Conservation (phyloP, 169 alveolate genomes). For the Plasmodium gaboni region DNA sequence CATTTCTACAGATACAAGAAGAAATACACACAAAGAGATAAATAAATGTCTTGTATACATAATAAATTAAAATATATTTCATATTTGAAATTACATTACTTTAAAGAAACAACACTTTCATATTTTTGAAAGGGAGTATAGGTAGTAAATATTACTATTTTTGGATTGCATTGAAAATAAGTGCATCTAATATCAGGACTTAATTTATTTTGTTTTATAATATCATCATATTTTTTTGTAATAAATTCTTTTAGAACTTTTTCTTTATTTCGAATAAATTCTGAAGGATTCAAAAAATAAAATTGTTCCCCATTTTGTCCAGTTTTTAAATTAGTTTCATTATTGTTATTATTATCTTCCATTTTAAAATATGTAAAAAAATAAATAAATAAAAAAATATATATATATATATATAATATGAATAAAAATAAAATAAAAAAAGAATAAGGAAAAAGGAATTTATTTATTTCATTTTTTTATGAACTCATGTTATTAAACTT, state of each 20-base stretch:
- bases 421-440: slow-evolving; percentile 35
- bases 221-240: slow-evolving; percentile 30
- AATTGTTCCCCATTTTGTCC: not conserved
- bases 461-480: too few species aligned
- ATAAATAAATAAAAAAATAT: slow-evolving; percentile 47
- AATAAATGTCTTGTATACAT: not conserved
- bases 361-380: slow-evolving; percentile 22
- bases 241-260: slow-evolving; percentile 53
- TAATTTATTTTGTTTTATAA: slow-evolving; percentile 23
- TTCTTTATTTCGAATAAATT: slow-evolving; percentile 40
- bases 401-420: slow-evolving; percentile 43
- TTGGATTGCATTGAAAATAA: slow-evolving; percentile 46
- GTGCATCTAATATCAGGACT: slow-evolving; percentile 13
- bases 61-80: not conserved
- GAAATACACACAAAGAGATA: not conserved
- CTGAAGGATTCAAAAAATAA: slow-evolving; percentile 36
- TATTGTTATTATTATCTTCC: slow-evolving; percentile 11
- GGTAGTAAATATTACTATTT: slow-evolving; percentile 56
- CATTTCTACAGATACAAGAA: slow-evolving; percentile 18
- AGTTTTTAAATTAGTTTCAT: not conserved
- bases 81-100: slow-evolving; percentile 32
- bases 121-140: slow-evolving; percentile 62
- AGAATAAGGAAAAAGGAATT: too few species aligned
- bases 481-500: too few species aligned
- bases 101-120: slow-evolving; percentile 40